phyloP scores from a whole-genome alignment of 257 asterid genomes.

The Capsicum rhomboideum region DNA sequence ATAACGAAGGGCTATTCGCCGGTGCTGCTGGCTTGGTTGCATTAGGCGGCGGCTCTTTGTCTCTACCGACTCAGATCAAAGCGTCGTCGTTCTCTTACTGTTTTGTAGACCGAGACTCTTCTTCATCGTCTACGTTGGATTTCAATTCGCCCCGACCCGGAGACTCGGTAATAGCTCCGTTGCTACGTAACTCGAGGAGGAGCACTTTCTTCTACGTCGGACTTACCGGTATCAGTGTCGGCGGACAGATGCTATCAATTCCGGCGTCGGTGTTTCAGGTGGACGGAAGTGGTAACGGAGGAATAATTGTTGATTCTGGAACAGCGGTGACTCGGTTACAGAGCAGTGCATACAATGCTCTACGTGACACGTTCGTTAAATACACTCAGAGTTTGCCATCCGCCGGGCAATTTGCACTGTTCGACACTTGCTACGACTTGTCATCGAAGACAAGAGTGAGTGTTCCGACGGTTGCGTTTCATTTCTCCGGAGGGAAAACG shows the following conservation, averaged over 20 bases:
- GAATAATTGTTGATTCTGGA: slow-evolving; percentile 84
- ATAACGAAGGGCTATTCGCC: slow-evolving; percentile 53
- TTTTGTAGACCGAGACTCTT: slow-evolving; percentile 64
- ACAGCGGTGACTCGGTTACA: slow-evolving; percentile 76
- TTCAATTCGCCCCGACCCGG: slow-evolving; percentile 52
- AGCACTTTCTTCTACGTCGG: slow-evolving; percentile 49
- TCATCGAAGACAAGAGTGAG: slow-evolving; percentile 23
- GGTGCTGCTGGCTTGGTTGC: slow-evolving; percentile 69
- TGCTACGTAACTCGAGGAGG: slow-evolving; percentile 27
- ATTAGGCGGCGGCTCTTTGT: slow-evolving; percentile 56
- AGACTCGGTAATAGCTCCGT: slow-evolving; percentile 49
- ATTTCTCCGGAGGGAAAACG: slow-evolving; percentile 36
- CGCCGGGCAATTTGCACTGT: slow-evolving; percentile 30
- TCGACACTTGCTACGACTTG: slow-evolving; percentile 76
- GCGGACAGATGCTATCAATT: slow-evolving; percentile 28
- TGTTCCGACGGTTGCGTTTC: slow-evolving; percentile 63
- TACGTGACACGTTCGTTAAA: slow-evolving; percentile 46
- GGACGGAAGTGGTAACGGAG: slow-evolving; percentile 50
- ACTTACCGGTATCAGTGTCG: slow-evolving; percentile 56
- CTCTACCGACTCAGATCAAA: slow-evolving; percentile 54
- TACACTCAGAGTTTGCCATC: slow-evolving; percentile 11
- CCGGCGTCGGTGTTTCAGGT: slow-evolving; percentile 30
- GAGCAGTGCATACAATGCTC: slow-evolving; percentile 31
- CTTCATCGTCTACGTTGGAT: slow-evolving; percentile 53
- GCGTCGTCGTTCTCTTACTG: slow-evolving; percentile 80